Percentiles rank a stretch among this genome's conserved stretches.
These are phyloP conservation scores for Polyrhizophydium stewartii DNA, from an alignment of 371 early-diverging fungal genomes.

Conservation along the genomic window DNA sequence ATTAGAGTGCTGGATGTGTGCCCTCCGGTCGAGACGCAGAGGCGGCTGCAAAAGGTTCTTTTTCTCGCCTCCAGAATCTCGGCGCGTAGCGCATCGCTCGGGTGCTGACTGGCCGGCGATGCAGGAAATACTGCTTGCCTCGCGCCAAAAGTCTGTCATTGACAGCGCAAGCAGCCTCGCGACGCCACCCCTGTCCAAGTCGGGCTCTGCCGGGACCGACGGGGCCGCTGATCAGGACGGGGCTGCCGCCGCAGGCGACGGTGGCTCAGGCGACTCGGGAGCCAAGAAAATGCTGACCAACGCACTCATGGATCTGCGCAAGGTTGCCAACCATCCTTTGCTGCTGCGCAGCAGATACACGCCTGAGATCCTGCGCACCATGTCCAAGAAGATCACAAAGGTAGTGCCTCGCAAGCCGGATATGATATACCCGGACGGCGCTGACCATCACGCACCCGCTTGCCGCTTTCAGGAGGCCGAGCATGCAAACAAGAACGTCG, in stretches of 20 bases:
- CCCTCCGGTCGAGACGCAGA: not conserved
- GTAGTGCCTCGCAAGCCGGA: conserved; percentile 10
- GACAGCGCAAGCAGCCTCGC: too few species aligned
- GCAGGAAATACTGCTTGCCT: too few species aligned
- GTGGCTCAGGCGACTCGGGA: too few species aligned
- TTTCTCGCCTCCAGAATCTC: too few species aligned
- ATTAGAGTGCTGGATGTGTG: conserved; percentile 40
- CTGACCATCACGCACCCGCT: not conserved
- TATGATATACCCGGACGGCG: not conserved
- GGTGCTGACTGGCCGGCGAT: too few species aligned
- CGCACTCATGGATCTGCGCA: conserved; percentile 76
- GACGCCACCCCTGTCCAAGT: not conserved
- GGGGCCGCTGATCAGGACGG: not conserved
- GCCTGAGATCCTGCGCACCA: conserved; percentile 48
- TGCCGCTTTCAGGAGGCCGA: conserved; percentile 41
- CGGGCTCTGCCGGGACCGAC: not conserved
- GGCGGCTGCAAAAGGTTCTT: not conserved
- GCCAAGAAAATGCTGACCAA: conserved; percentile 29
- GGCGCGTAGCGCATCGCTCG: too few species aligned
- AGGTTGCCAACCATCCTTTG: conserved; percentile 83
- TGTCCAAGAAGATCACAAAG: conserved; percentile 63
- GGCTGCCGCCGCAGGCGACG: conserved; percentile 1
- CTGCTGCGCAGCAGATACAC: conserved; percentile 65
- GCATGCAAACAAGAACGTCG: conserved; percentile 65
- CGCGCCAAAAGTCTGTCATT: too few species aligned